These are phyloP conservation scores for Volvox reticuliferus DNA, from an alignment of 139 green algal species.

Conservation along the genomic window DNA sequence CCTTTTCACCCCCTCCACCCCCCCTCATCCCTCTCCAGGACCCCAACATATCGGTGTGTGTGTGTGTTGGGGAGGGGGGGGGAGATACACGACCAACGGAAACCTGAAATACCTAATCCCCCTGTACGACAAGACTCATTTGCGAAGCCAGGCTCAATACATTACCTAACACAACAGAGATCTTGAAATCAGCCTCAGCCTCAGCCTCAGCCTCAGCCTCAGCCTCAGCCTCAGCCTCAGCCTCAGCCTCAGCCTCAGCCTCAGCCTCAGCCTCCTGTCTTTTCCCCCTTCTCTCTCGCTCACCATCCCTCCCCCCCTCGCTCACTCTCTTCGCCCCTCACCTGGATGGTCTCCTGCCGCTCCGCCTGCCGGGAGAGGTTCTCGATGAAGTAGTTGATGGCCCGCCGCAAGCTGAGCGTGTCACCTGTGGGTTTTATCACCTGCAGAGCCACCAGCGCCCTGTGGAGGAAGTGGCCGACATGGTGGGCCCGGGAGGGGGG, in stretches of 20 bases:
- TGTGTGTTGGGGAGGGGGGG: no score
- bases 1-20: not conserved
- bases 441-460: slow-evolving; percentile 74
- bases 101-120: no score
- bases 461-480: not conserved
- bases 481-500: not conserved
- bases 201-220: no score
- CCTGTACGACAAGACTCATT: no score
- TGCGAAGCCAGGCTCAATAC: no score
- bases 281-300: not conserved
- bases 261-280: not conserved
- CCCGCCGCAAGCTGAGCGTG: slow-evolving; percentile 68
- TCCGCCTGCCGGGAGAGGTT: slow-evolving; percentile 69
- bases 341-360: slow-evolving; percentile 78
- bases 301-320: slow-evolving; percentile 13
- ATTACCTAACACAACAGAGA: no score
- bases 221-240: no score
- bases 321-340: not conserved
- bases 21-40: no score
- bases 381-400: slow-evolving; percentile 86
- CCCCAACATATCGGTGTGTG: no score
- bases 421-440: slow-evolving; percentile 83
- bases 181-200: no score
- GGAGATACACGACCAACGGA: no score
- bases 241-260: no score